Evolutionary conservation across 441 rosid genomes (phyloP), one percentile per base, ranked within the genome.

Genomic region (Viola pubescens): DNA sequence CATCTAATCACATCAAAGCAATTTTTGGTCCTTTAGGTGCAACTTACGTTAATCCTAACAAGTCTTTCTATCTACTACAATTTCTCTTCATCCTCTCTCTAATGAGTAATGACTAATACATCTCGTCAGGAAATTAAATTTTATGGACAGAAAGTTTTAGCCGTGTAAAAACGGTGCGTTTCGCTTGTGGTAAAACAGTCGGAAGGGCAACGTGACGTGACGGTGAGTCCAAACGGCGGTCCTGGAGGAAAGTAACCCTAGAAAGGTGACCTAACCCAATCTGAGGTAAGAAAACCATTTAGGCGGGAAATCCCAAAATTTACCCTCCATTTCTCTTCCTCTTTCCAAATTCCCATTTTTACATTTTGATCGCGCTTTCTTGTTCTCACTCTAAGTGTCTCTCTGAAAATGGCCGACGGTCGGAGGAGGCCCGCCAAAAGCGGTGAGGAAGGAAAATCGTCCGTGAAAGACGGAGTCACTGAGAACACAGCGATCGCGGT

Each of bases 261-360:
- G 58, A 52, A 43, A 44, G 44, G 64, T 42, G 42, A 51, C 46
- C 16, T 11, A 42, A 41, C 64, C 13, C 42, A 41, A 42, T 51
- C 49, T 1, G 9, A 52, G 60, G 63, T 56, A 11, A 50, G 42
- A 41, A 38, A 68, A 69, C 58, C 62, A 39, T 57, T 74, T 72
- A 38, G 76, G 79, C 74, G 79, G 84, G 77, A 79, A 79, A 69
- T 16, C 66, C 68, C 44, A 9, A 9, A 37, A 3, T 44, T 49
- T 11, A 7, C 38, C 14, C 12, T 7, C 48, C 12, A 1, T 48
- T 60, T 47, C 46, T 9, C 44, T 11, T 14, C 10, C 37, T 26
- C n/a, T n/a, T n/a, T 44, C 50, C 56, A 4, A 9, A 5, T 3
- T 14, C 16, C 1, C 49, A 4, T 37, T 41, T 8, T 1, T 63